Base-by-base conservation (phyloP, 1,284 basidiomycete species). In the Exobasidium cylindrosporum region DNA sequence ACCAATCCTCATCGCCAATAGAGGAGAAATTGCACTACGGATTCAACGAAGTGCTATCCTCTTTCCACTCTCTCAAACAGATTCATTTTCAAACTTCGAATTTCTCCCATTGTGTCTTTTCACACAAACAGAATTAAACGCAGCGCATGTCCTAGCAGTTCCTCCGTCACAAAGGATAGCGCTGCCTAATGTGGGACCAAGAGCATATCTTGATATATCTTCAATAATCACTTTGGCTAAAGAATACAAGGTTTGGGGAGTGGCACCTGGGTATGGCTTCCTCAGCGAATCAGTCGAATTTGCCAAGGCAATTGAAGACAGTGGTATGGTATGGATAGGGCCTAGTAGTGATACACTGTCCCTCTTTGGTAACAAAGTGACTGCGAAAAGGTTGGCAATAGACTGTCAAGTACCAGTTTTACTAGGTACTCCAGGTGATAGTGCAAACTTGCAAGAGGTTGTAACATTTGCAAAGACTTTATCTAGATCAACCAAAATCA, bases 281-380 rank as follows among this genome's bases (percentile, higher is more conserved):
- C 84, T 99, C 31, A 90, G 93, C 53, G 96, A 99, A 83, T 98
- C 98, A 81, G 92, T 93, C 57, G 85, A 85, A 69, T 99, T 99
- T 78, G 96, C 96, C 29, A 87, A 88, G 65, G 95, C 95, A 83
- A 95, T 98, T 67, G 95, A 97, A 82, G 89, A 90, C 78, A 96
- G 95, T 52, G 96, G 96, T 52, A 87, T 99, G 70, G 92, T 93
- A 45, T 99, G 97, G 82, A 89, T 98, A 72, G 96, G 96, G 26
- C 96, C 96, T 46, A 85, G 90, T 44, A 93, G 95, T 43, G 91
- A 96, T 81, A 93, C 94, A 74, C 98, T 99, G 73, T 95, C 97
- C 84, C 87, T 89, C 54, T 87, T 98, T 57, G 96, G 96, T 67
- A 95, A 98, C 85, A 98, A 99, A 87, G 97, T 94, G 65, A 97